phyloP scores from a whole-genome alignment of 2,329 filamentous ascomycete genomes.

The Verticillium dahliae region DNA sequence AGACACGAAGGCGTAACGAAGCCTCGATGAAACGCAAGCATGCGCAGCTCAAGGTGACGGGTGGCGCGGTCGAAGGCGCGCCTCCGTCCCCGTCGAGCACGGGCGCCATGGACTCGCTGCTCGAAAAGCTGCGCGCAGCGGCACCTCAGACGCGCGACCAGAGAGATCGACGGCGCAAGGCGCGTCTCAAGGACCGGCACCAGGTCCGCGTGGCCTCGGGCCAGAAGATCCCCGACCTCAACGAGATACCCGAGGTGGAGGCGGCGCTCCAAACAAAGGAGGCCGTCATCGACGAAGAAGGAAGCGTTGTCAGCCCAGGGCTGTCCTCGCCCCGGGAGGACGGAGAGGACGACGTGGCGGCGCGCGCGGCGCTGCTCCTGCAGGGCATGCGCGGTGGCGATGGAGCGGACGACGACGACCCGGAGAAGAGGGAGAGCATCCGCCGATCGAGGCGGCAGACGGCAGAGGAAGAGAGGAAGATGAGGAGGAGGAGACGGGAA shows the following conservation, averaged over 20 bases:
- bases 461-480: slow-evolving; percentile 70
- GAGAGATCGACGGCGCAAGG: slow-evolving; percentile 78
- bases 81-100: slow-evolving; percentile 65
- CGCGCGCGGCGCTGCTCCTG: slow-evolving; percentile 74
- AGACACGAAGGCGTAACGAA: slow-evolving; percentile 78
- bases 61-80: slow-evolving; percentile 29
- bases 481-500: slow-evolving; percentile 60
- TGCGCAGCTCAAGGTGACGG: slow-evolving; percentile 54
- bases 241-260: slow-evolving; percentile 55
- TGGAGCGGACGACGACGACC: slow-evolving; percentile 43
- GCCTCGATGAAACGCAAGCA: slow-evolving; percentile 88
- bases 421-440: slow-evolving; percentile 52
- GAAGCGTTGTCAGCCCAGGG: slow-evolving; percentile 44
- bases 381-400: slow-evolving; percentile 73
- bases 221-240: slow-evolving; percentile 73
- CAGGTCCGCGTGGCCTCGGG: slow-evolving; percentile 86
- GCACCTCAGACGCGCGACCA: slow-evolving; percentile 86
- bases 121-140: slow-evolving; percentile 90
- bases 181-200: slow-evolving; percentile 82
- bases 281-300: slow-evolving; percentile 39
- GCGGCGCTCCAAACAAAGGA: slow-evolving; percentile 25
- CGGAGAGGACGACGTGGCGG: slow-evolving; percentile 70
- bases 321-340: slow-evolving; percentile 34
- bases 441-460: slow-evolving; percentile 59
- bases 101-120: slow-evolving; percentile 90